Evolutionary conservation across 2,329 filamentous ascomycete genomes (phyloP).

Genomic region (Colletotrichum agaves): DNA sequence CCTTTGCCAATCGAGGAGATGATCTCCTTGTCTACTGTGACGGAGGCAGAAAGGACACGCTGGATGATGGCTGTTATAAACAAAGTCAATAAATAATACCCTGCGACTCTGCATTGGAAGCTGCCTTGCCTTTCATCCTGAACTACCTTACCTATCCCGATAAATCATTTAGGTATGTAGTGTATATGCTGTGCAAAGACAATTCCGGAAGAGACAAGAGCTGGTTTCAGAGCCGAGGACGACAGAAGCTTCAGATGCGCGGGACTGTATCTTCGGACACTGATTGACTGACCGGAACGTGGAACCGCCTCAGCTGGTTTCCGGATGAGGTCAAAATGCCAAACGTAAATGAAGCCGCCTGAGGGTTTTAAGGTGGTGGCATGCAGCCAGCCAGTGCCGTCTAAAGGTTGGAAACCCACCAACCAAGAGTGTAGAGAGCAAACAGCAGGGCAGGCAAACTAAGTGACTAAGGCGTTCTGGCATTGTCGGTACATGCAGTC

Average conservation of each 20-base stretch:
- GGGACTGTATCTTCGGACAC: slow-evolving; percentile 4
- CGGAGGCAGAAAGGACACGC: slow-evolving; percentile 92
- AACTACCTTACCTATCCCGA: background rate
- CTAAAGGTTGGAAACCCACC: slow-evolving; percentile 4
- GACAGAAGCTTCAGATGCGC: slow-evolving; percentile 5
- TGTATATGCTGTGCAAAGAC: background rate
- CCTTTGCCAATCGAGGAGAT: slow-evolving; percentile 93
- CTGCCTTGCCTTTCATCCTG: slow-evolving; percentile 51
- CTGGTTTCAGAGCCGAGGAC: slow-evolving; percentile 10
- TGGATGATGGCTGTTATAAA: slow-evolving; percentile 85
- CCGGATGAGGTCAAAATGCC: slow-evolving; percentile 11
- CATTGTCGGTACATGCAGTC: background rate
- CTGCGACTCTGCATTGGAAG: slow-evolving; percentile 27
- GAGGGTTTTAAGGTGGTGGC: background rate
- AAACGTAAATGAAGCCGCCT: slow-evolving; percentile 11
- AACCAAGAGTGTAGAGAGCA: slow-evolving; percentile 11
- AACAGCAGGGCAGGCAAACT: slow-evolving; percentile 2
- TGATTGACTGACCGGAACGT: slow-evolving; percentile 15
- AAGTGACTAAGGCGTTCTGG: background rate
- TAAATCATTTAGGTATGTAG: background rate
- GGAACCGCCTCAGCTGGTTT: background rate
- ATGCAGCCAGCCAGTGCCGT: slow-evolving; percentile 14
- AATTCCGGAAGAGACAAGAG: background rate
- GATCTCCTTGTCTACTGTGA: slow-evolving; percentile 90
- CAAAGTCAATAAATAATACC: slow-evolving; percentile 36